A percentile compares a stretch with the other conserved stretches of the same genome.
These are phyloP conservation scores for Lentinula aciculospora DNA, from an alignment of 768 basidiomycete species.

Conservation along the genomic window DNA sequence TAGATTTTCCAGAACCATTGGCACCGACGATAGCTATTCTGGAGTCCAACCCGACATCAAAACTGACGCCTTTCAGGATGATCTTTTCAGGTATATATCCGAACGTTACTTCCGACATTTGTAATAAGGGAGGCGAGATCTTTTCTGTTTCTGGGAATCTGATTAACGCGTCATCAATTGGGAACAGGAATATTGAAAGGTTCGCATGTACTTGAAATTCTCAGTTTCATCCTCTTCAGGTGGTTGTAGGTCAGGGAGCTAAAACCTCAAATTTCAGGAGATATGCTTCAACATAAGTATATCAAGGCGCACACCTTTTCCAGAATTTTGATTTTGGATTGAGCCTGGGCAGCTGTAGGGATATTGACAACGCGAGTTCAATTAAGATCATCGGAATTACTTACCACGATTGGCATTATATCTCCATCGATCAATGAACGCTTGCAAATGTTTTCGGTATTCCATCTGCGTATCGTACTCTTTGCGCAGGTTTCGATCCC, in stretches of 20 bases:
- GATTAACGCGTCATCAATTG: background rate
- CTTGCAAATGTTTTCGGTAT: constrained; percentile 92
- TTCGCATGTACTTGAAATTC: constrained; percentile 65
- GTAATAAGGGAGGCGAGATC: constrained; percentile 92
- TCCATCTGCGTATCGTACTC: constrained; percentile 97
- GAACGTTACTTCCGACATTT: constrained; percentile 87
- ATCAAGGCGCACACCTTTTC: constrained; percentile 50
- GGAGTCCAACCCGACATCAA: constrained; percentile 93
- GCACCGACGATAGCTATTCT: constrained; percentile 94
- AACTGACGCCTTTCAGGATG: constrained; percentile 73
- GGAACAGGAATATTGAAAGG: background rate
- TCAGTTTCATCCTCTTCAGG: constrained; percentile 92
- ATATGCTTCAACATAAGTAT: background rate
- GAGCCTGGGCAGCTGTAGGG: constrained; percentile 75
- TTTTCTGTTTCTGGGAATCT: constrained; percentile 97
- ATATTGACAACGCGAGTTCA: background rate
- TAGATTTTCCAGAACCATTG: constrained; percentile 96
- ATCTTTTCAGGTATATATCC: constrained; percentile 77
- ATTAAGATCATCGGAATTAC: constrained; percentile 4
- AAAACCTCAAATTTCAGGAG: background rate
- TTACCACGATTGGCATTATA: constrained; percentile 91
- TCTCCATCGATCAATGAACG: constrained; percentile 97
- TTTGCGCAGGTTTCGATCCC: constrained; percentile 84
- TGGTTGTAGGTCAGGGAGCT: constrained; percentile 90
- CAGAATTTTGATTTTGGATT: constrained; percentile 66